Evolutionary conservation across 192 early-diverging fungal species (phyloP), one percentile per base, ranked within the genome.

Genomic region (Entophlyctis luteolus): DNA sequence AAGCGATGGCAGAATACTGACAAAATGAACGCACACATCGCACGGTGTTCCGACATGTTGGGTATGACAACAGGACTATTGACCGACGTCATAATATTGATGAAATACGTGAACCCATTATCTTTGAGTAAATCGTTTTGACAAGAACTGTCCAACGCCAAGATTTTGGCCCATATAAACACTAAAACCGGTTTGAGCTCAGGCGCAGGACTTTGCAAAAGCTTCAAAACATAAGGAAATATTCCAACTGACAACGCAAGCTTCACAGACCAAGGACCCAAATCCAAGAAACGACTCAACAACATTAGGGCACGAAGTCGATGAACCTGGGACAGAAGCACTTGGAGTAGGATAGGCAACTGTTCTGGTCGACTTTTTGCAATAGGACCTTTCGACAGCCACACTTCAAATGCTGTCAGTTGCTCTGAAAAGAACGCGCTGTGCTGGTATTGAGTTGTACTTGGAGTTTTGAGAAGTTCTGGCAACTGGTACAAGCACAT

Each of bases 91-190:
- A 99, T 75, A 35, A 96, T 91, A 46, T 85, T 89, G 48, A 96
- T 85, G 78, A 99, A 99, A 74, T 99, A 98, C 23, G 86, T 82
- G 72, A 88, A 94, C 10, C 91, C 93, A 67, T 90, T 89, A 74
- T 91, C 89, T 74, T 94, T 95, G 55, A 96, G 75, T 47, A 99
- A 76, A 68, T 98, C 95, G 31, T 86, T 88, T 62, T 93, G 92
- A 71, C 94, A 91, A 27, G 86, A 86, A 46, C 83, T 79, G 71
- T 99, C 96, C 0, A 98, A 93, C 0, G 94, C 95, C 34, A 96
- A 81, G 54, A 99, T 89, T 70, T 95, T 88, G 12, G 95, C 90
- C 95, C 96, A 99, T 55, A 99, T 96, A 60, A 98, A 93, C 2
- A 95, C 93, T 25, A 99, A 81, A 12, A 96, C 92, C 35, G 93